Percentiles rank a stretch among this genome's conserved stretches.
phyloP scores from a whole-genome alignment of 2,329 filamentous ascomycete species.

The Fusarium brevicatenulatum region DNA sequence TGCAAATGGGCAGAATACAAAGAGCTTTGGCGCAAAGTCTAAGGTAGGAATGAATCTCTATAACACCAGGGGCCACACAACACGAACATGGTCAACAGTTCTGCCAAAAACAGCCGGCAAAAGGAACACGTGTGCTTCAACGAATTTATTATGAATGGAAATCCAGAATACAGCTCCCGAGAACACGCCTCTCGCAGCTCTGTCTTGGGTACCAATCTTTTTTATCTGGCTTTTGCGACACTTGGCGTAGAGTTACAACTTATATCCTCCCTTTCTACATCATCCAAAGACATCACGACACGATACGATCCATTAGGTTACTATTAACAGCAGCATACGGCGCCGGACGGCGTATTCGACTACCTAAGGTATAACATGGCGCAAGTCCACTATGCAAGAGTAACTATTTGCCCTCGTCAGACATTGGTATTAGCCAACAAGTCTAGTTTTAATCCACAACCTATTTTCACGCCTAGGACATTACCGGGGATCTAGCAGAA shows the following conservation, averaged over 20 bases:
- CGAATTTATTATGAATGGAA: neutral
- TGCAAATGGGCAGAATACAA: slow-evolving; percentile 67
- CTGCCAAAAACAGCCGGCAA: neutral
- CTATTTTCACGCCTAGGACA: neutral
- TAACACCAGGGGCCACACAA: neutral
- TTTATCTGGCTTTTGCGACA: neutral
- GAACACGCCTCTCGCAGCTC: neutral
- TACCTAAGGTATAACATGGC: neutral
- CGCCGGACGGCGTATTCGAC: neutral
- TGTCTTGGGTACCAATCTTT: neutral
- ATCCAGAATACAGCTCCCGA: neutral
- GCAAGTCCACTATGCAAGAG: neutral
- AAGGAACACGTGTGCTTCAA: neutral
- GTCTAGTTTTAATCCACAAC: neutral
- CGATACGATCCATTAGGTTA: neutral
- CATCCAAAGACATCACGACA: slow-evolving; percentile 2
- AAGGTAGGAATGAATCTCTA: slow-evolving; percentile 24
- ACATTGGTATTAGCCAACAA: neutral
- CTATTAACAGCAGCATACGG: neutral
- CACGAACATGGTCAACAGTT: neutral
- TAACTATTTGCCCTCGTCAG: neutral
- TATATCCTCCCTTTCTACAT: slow-evolving; percentile 6
- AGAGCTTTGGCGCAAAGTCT: slow-evolving; percentile 62
- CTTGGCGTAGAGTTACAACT: neutral
- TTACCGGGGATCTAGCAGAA: neutral